Percentiles rank a stretch among this genome's conserved stretches.
Evolutionary conservation across 106 monocot genomes (phyloP).

Genomic region (Xerophyta viscosa): DNA sequence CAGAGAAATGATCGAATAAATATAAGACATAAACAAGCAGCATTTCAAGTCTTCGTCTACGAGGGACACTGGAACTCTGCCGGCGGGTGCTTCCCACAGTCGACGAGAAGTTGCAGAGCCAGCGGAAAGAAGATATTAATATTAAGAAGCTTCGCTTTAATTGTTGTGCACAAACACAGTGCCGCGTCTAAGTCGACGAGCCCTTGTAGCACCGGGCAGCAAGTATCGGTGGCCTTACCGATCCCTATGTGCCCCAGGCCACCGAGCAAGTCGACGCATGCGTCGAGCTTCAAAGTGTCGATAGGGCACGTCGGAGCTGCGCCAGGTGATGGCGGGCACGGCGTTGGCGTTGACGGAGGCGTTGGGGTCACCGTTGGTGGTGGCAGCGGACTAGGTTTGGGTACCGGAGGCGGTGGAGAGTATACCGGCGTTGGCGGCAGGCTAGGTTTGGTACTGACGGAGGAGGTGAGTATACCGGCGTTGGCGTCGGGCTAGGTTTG

Average conservation of each 20-base stretch:
- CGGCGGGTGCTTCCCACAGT: constrained; percentile 23
- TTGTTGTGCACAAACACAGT: constrained; percentile 26
- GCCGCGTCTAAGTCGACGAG: constrained; percentile 23
- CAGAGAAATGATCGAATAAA: no score
- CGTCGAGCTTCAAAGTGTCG: constrained; percentile 18
- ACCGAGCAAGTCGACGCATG: constrained; percentile 25
- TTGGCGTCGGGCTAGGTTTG: neutral
- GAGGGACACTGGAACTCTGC: constrained; percentile 21
- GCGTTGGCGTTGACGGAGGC: constrained; percentile 1
- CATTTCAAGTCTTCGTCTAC: no score
- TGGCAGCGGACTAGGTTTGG: neutral
- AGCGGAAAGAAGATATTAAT: constrained; percentile 17
- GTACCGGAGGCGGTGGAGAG: constrained; percentile 5
- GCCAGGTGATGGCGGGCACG: constrained; percentile 4
- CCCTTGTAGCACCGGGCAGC: constrained; percentile 24
- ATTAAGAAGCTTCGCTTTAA: constrained; percentile 10
- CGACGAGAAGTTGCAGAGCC: constrained; percentile 16
- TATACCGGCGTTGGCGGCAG: neutral
- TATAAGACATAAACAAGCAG: no score
- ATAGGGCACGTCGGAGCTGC: constrained; percentile 12
- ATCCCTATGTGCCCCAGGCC: constrained; percentile 13
- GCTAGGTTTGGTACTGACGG: neutral
- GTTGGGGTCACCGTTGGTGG: neutral
- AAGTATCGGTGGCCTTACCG: neutral
- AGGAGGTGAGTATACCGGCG: neutral